Evolutionary conservation across 768 basidiomycete genomes (phyloP).

Genomic region (Trametes meyenii): DNA sequence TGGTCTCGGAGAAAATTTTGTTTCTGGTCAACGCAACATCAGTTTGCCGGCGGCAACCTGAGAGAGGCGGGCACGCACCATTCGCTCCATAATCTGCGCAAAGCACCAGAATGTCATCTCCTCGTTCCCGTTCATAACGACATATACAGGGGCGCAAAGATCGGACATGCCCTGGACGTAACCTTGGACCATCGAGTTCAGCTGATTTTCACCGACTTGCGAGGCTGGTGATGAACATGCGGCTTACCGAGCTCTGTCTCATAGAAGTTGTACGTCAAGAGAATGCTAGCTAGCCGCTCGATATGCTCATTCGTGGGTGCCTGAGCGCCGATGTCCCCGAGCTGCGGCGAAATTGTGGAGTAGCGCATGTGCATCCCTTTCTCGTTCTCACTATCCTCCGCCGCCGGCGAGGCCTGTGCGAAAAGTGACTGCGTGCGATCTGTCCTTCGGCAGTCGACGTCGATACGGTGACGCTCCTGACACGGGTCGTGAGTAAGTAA

Average conservation of each 20-base stretch:
- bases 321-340: constrained; percentile 80
- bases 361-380: constrained; percentile 57
- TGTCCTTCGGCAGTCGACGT: constrained; percentile 96
- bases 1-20: constrained; percentile 96
- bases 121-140: constrained; percentile 88
- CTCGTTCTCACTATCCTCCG: constrained; percentile 58
- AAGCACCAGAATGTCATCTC: constrained; percentile 97
- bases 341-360: constrained; percentile 75
- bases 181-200: constrained; percentile 48
- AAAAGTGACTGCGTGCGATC: constrained; percentile 94
- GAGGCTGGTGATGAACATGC: background rate
- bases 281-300: constrained; percentile 80
- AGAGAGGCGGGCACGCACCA: constrained; percentile 57
- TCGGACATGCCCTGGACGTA: constrained; percentile 99
- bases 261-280: constrained; percentile 90
- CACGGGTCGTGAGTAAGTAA: background rate
- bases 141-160: constrained; percentile 90
- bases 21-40: constrained; percentile 57
- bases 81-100: constrained; percentile 91
- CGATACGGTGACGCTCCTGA: constrained; percentile 88
- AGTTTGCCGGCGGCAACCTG: background rate
- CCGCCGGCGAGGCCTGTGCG: constrained; percentile 41
- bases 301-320: constrained; percentile 91
- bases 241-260: constrained; percentile 83
- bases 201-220: background rate